phyloP scores from a whole-genome alignment of 495 filamentous ascomycete species.

The Lichenothelia convexa region DNA sequence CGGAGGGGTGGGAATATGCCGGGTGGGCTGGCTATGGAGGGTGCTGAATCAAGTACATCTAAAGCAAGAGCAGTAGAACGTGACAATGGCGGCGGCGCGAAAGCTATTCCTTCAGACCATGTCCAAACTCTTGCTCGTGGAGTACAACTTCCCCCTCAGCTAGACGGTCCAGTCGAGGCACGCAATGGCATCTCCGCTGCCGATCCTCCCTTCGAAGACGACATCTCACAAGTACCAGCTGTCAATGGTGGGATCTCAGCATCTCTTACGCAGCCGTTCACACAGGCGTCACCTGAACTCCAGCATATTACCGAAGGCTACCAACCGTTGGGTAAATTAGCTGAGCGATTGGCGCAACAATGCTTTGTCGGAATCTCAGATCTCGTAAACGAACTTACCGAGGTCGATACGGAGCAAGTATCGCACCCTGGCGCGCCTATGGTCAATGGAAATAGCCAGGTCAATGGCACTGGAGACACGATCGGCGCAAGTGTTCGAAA shows the following conservation, averaged over 20 bases:
- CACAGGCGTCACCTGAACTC: slow-evolving; percentile 44
- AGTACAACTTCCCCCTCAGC: slow-evolving; percentile 3
- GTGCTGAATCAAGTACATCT: slow-evolving; percentile 11
- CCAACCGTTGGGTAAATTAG: slow-evolving; percentile 46
- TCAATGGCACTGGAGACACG: slow-evolving; percentile 36
- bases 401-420: slow-evolving; percentile 37
- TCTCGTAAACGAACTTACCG: slow-evolving; percentile 48
- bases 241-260: slow-evolving; percentile 2
- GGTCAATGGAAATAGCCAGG: slow-evolving; percentile 13
- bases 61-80: slow-evolving; percentile 7
- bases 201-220: slow-evolving; percentile 3
- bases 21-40: slow-evolving; percentile 19
- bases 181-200: background rate
- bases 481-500: slow-evolving; percentile 54
- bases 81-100: slow-evolving; percentile 1
- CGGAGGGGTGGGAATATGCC: slow-evolving; percentile 18
- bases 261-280: slow-evolving; percentile 5
- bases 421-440: slow-evolving; percentile 16
- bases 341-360: slow-evolving; percentile 62
- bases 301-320: slow-evolving; percentile 62
- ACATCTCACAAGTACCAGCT: background rate
- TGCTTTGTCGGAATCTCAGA: slow-evolving; percentile 60
- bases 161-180: slow-evolving; percentile 2
- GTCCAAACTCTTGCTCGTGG: slow-evolving; percentile 9
- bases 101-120: slow-evolving; percentile 4